These are phyloP conservation scores for Erucastrum elatum DNA, from an alignment of 345 rosid genomes.

Conservation along the genomic window DNA sequence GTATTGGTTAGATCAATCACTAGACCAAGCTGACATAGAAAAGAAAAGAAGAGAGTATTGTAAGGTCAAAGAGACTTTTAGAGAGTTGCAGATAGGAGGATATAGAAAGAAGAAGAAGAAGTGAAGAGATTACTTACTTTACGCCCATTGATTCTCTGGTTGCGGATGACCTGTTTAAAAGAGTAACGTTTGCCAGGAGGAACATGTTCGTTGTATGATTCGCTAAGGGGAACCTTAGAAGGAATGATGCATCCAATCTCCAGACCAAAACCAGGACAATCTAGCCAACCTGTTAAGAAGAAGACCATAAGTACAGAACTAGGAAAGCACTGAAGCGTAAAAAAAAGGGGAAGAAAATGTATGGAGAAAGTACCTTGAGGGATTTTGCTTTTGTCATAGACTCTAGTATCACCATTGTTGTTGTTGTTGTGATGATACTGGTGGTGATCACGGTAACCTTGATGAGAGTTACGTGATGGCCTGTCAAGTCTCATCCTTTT, in stretches of 20 bases:
- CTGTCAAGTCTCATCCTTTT: conserved; percentile 65
- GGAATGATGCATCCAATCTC: conserved; percentile 74
- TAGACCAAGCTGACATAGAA: conserved; percentile 66
- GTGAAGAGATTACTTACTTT: conserved; percentile 47
- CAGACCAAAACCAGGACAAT: conserved; percentile 80
- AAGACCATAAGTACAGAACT: neutral
- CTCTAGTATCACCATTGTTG: conserved; percentile 43
- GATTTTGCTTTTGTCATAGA: conserved; percentile 65
- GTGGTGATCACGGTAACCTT: conserved; percentile 41
- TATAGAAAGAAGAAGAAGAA: neutral
- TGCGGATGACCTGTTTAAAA: conserved; percentile 82
- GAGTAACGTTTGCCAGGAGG: conserved; percentile 96
- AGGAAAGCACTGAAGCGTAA: neutral
- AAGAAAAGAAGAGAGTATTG: neutral
- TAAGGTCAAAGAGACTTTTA: neutral
- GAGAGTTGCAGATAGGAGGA: neutral
- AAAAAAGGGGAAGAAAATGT: neutral
- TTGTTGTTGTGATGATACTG: conserved; percentile 16
- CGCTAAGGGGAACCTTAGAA: conserved; percentile 94
- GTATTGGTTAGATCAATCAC: conserved; percentile 98
- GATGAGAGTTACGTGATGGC: conserved; percentile 47
- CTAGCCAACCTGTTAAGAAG: conserved; percentile 73
- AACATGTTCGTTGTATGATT: conserved; percentile 66
- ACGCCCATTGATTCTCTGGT: conserved; percentile 68
- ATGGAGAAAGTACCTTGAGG: conserved; percentile 62